phyloP scores from a whole-genome alignment of 106 monocot genomes.

The Hemerocallis citrina region DNA sequence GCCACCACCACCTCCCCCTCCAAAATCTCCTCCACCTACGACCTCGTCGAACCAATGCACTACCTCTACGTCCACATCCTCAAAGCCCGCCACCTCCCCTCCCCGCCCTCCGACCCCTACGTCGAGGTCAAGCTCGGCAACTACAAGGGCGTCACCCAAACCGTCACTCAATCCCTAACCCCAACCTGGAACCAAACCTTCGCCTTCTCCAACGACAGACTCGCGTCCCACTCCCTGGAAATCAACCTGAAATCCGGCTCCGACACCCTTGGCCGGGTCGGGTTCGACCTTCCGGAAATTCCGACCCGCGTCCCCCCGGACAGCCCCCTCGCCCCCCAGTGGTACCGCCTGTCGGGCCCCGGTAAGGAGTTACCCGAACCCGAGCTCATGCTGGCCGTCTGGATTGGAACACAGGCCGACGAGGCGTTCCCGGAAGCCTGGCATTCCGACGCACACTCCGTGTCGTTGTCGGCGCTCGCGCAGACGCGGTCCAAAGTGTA shows the following conservation, averaged over 20 bases:
- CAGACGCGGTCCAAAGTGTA: constrained; percentile 83
- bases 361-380: constrained; percentile 37
- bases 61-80: constrained; percentile 84
- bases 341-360: constrained; percentile 7
- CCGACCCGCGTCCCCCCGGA: constrained; percentile 18
- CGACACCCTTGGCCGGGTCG: constrained; percentile 56
- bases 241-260: constrained; percentile 49
- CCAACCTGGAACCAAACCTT: constrained; percentile 75
- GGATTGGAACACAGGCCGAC: constrained; percentile 95
- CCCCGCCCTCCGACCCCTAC: constrained; percentile 65
- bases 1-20: constrained; percentile 12
- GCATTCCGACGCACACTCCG: constrained; percentile 70
- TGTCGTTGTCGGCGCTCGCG: constrained; percentile 22
- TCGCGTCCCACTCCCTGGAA: constrained; percentile 60
- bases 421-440: constrained; percentile 82
- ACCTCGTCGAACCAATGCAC: constrained; percentile 83
- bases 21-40: constrained; percentile 61
- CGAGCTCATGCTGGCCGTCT: constrained; percentile 84
- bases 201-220: constrained; percentile 60
- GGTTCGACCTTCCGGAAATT: constrained; percentile 38
- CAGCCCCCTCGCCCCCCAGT: constrained; percentile 25
- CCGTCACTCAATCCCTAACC: constrained; percentile 51
- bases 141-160: constrained; percentile 70
- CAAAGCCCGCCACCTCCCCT: constrained; percentile 77
- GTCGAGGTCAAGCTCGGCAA: constrained; percentile 91